Evolutionary conservation across 805 yeast genomes (phyloP), one percentile per base, ranked within the genome.

Genomic region (Pichia occidentalis): DNA sequence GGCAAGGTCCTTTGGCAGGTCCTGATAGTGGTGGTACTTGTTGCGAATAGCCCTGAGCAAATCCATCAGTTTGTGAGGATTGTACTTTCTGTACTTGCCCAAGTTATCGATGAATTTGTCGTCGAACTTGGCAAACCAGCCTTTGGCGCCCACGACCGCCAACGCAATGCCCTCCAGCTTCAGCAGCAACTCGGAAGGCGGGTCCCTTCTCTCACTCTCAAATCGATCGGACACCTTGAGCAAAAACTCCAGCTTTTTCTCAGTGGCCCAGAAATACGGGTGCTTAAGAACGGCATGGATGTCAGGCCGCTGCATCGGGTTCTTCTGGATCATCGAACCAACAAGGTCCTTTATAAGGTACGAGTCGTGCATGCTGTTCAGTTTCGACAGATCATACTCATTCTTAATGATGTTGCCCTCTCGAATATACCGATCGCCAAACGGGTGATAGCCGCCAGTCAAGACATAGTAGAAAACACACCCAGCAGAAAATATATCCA

Each of bases 21-120:
- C 98, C 61, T 86, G 86, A 58, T 73, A 90, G 58, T 92, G 99
- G 58, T 92, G 97, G 53, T 85, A 81, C 59, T 92, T 92, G 63
- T 92, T 92, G 51, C 99, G 70, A 49, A 92, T 60, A 0, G 96
- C 96, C 42, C 99, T 67, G 42, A 92, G 61, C 36, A 92, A 62
- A 57, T 92, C 98, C 78, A 87, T 76, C 32, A 92, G 60, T 50
- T 78, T 83, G 40, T 72, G 76, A 1, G 82, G 73, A 46, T 81
- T 80, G 57, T 92, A 92, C 58, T 86, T 88, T 49, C 99, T 71
- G 57, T 86, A 92, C 54, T 85, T 85, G 14, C 95, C 96, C 46
- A 92, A 67, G 53, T 90, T 87, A 22, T 80, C 84, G 64, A 85
- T 69, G 52, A 90, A 84, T 12, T 67, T 63, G n/a, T 63, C 54